Conservation (phyloP, 2,329 filamentous ascomycete genomes). For the Orbilia blumenaviensis region DNA sequence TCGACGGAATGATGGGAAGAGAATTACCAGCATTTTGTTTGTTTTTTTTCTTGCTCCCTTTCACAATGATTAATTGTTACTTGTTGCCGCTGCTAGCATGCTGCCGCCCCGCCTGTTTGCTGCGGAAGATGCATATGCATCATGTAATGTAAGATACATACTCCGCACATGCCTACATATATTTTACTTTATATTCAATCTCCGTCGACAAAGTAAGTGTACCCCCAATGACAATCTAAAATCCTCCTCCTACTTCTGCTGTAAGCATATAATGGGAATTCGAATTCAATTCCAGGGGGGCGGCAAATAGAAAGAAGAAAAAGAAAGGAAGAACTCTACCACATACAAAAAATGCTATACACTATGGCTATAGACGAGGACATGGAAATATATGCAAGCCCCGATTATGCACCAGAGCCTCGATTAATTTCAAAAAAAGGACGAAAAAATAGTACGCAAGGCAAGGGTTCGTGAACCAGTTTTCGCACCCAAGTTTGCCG, state of each 20-base stretch:
- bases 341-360: too few relatives aligned
- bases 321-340: neutral
- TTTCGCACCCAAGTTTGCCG: conserved; percentile 16
- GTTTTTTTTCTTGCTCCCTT: neutral
- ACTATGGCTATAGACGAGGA: neutral
- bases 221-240: conserved; percentile 32
- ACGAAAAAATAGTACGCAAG: neutral
- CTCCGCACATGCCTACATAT: neutral
- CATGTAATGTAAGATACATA: conserved; percentile 25
- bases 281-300: too few relatives aligned
- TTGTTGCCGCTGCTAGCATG: too few relatives aligned
- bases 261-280: too few relatives aligned
- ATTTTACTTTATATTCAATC: neutral
- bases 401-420: conserved; percentile 42
- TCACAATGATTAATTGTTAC: neutral
- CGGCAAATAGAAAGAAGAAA: neutral
- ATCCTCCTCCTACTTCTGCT: neutral
- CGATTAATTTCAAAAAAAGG: conserved; percentile 36
- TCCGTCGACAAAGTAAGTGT: neutral
- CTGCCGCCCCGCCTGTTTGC: too few relatives aligned
- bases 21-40: neutral
- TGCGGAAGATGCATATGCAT: conserved; percentile 25
- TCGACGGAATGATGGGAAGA: conserved; percentile 8
- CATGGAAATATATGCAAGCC: conserved; percentile 28
- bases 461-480: conserved; percentile 38